A percentile compares a stretch with the other conserved stretches of the same genome.
These are phyloP conservation scores for Amaranthus cruentus DNA, from an alignment of 148 eudicot genomes.

Conservation along the genomic window DNA sequence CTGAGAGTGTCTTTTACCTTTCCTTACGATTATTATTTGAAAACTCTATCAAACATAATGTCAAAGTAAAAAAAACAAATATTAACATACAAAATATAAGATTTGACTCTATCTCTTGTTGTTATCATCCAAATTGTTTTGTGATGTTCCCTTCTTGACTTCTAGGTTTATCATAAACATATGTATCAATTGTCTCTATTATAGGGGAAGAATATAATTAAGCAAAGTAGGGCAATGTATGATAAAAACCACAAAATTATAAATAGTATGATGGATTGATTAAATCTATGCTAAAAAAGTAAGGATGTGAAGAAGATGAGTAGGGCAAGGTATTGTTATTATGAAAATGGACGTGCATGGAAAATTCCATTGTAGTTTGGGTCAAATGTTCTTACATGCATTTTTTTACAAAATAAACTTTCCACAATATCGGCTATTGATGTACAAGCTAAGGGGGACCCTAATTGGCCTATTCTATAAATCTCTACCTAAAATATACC, in stretches of 20 bases:
- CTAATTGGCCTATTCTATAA: no score
- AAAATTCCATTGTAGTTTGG: slow-evolving; percentile 2
- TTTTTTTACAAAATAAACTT: not conserved
- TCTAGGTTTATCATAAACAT: not conserved
- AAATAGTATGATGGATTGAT: not conserved
- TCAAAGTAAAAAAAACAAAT: not conserved
- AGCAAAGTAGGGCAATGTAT: slow-evolving; percentile 13
- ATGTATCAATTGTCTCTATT: slow-evolving; percentile 1
- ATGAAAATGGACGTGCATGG: slow-evolving; percentile 16
- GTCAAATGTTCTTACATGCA: slow-evolving; percentile 14
- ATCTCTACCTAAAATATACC: not conserved
- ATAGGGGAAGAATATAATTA: slow-evolving; percentile 7
- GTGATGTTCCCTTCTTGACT: not conserved
- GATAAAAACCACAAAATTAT: slow-evolving; percentile 11
- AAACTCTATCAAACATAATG: not conserved
- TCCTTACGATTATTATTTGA: no score
- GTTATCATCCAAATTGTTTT: not conserved
- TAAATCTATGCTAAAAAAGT: slow-evolving; percentile 6
- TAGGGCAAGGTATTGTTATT: not conserved
- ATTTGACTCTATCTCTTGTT: not conserved
- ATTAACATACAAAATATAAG: not conserved
- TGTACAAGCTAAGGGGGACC: not conserved
- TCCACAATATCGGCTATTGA: not conserved
- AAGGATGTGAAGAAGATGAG: slow-evolving; percentile 1
- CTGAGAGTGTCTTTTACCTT: no score